Base-by-base conservation (phyloP, 2,329 filamentous ascomycete species). In the Fusarium bulbicola region DNA sequence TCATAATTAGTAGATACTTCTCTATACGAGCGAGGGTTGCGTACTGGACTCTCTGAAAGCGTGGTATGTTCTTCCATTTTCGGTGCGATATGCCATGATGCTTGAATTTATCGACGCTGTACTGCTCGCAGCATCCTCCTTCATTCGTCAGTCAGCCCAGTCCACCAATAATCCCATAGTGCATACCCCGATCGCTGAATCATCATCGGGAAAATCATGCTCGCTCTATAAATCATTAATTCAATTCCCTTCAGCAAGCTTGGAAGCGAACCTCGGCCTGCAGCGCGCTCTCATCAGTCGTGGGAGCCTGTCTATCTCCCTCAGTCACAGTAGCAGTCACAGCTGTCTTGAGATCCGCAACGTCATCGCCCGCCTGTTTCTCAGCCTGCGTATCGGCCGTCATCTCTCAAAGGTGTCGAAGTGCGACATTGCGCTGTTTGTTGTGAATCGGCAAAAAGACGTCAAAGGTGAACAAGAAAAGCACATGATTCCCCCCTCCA, bases 1-100 rank as follows among this genome's bases (percentile, higher is more conserved):
- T 4, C 8, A 15, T 16, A 12, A 8, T 70, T 20, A 66, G 45
- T 30, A 30, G 30, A 30, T 30, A 4, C 30, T 30, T 30, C 11
- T 28, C 28, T 28, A 30, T 30, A 30, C 30, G 4, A 30, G 11
- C 1, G 30, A 4, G 4, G 3, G 6, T 0, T 0, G 63, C 78
- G 65, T 53, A 80, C 79, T 80, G 1, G 74, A 74, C 30, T 79
- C 77, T 34, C 73, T 75, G 52, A 74, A 82, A 12, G 81, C 74
- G 57, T 84, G 81, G 43, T 83, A 84, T 1, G 81, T 83, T 21
- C 83, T 74, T 5, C 82, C 82, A 65, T 83, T 81, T 58, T 84
- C 82, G 15, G 79, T 74, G 10, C 82, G 80, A 70, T 81, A 82
- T 11, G 78, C 70, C 42, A 79, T 65, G 46, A 85, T 82, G 62